A percentile compares a stretch with the other conserved stretches of the same genome.
These are phyloP conservation scores for Boletus edulis DNA, from an alignment of 768 basidiomycete genomes.

Conservation along the genomic window DNA sequence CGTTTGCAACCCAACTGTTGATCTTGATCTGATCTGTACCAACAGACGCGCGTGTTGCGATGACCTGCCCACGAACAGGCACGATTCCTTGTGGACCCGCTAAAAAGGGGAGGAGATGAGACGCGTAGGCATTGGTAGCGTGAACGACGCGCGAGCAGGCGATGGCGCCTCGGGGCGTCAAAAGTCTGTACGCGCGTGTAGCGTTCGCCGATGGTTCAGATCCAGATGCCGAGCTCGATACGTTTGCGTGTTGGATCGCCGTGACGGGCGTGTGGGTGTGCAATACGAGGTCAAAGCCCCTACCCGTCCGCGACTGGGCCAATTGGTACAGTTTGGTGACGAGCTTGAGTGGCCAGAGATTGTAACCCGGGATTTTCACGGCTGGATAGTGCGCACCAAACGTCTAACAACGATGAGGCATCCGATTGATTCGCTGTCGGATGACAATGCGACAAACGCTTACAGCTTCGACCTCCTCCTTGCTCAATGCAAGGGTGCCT, in stretches of 20 bases:
- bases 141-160: conserved; percentile 68
- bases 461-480: conserved; percentile 49
- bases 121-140: conserved; percentile 84
- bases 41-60: conserved; percentile 44
- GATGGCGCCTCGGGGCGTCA: conserved; percentile 66
- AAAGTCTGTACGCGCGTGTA: conserved; percentile 10
- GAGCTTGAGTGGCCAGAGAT: conserved; percentile 81
- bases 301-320: conserved; percentile 29
- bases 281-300: conserved; percentile 45
- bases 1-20: conserved; percentile 46
- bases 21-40: conserved; percentile 39
- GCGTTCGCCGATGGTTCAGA: background rate
- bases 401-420: conserved; percentile 7
- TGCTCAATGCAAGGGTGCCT: conserved; percentile 44
- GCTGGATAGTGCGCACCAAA: conserved; percentile 48
- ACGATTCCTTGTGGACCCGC: conserved; percentile 52
- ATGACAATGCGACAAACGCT: conserved; percentile 2
- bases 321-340: conserved; percentile 61
- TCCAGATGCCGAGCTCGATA: background rate
- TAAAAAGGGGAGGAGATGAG: conserved; percentile 72
- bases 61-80: conserved; percentile 71
- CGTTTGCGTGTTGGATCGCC: conserved; percentile 30
- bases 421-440: background rate
- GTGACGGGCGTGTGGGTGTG: conserved; percentile 76
- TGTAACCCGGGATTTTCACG: conserved; percentile 51